Percentiles rank a stretch among this genome's conserved stretches.
These are phyloP conservation scores for Sclerotinia spermophila DNA, from an alignment of 2,329 filamentous ascomycete species.

Conservation along the genomic window DNA sequence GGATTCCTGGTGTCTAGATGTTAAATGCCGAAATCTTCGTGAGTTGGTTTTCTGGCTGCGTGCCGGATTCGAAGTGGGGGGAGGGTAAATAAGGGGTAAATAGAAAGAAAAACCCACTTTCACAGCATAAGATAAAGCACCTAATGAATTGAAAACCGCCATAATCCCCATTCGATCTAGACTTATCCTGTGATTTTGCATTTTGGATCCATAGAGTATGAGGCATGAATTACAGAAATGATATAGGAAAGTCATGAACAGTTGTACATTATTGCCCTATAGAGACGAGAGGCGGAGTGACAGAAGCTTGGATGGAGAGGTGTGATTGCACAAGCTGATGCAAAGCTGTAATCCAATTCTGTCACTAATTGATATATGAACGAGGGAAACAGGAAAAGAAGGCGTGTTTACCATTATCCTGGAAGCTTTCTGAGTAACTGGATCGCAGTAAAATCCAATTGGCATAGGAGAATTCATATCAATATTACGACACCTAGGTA, in stretches of 20 bases:
- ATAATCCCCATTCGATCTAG: slow-evolving; percentile 19
- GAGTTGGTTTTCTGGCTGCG: not conserved
- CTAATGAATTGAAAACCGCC: slow-evolving; percentile 17
- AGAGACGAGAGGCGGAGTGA: not conserved
- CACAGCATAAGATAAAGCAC: slow-evolving; percentile 14
- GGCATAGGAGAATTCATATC: slow-evolving; percentile 41
- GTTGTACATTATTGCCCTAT: slow-evolving; percentile 9
- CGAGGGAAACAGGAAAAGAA: no score
- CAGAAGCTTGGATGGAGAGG: not conserved
- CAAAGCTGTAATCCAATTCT: not conserved
- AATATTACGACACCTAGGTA: slow-evolving; percentile 41
- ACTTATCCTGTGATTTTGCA: slow-evolving; percentile 22
- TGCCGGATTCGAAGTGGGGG: no score
- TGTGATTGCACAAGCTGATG: not conserved
- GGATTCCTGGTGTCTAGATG: slow-evolving; percentile 29
- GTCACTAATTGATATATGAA: no score
- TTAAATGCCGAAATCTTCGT: not conserved
- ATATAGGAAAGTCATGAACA: slow-evolving; percentile 11
- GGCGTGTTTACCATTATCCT: slow-evolving; percentile 26
- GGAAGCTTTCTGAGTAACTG: slow-evolving; percentile 36
- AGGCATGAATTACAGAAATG: not conserved
- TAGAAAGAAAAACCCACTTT: no score
- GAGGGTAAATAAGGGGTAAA: no score
- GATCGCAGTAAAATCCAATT: slow-evolving; percentile 42
- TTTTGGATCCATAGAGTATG: slow-evolving; percentile 38